These are phyloP conservation scores for Aspergillus nomiae DNA, from an alignment of 2,329 filamentous ascomycete species.

Conservation along the genomic window DNA sequence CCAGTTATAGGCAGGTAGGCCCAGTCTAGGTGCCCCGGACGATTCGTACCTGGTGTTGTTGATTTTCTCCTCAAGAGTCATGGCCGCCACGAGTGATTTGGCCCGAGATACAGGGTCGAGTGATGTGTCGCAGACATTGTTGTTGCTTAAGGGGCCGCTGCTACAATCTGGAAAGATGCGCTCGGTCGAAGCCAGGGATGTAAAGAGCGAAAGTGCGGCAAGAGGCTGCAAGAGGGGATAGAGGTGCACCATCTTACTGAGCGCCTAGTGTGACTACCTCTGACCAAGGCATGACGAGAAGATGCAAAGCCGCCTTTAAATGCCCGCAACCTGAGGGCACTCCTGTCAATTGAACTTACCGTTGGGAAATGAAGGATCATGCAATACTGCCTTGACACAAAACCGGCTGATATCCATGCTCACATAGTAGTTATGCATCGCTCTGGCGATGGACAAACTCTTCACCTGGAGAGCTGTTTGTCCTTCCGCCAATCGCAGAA, in stretches of 20 bases:
- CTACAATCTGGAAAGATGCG: slow-evolving; percentile 51
- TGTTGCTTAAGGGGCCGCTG: slow-evolving; percentile 51
- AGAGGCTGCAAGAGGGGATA: neutral
- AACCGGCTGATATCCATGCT: neutral
- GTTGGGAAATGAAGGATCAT: neutral
- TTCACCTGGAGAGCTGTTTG: neutral
- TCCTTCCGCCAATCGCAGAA: neutral
- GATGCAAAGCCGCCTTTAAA: neutral
- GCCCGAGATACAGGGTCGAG: slow-evolving; percentile 40
- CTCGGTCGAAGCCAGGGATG: neutral
- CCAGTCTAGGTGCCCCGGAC: slow-evolving; percentile 56
- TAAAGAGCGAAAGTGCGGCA: neutral
- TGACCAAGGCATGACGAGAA: neutral
- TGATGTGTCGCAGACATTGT: slow-evolving; percentile 52
- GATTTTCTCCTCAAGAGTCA: slow-evolving; percentile 57
- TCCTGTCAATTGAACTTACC: too few relatives aligned
- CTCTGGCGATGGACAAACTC: neutral
- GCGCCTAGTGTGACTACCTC: neutral
- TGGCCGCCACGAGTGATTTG: slow-evolving; percentile 44
- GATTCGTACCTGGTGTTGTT: slow-evolving; percentile 49
- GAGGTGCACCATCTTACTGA: neutral
- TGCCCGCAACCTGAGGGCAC: neutral
- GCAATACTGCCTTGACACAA: neutral
- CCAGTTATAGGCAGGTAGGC: slow-evolving; percentile 61
- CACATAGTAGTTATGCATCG: neutral